Conservation (phyloP, 345 rosid species). For the Heritiera littoralis region DNA sequence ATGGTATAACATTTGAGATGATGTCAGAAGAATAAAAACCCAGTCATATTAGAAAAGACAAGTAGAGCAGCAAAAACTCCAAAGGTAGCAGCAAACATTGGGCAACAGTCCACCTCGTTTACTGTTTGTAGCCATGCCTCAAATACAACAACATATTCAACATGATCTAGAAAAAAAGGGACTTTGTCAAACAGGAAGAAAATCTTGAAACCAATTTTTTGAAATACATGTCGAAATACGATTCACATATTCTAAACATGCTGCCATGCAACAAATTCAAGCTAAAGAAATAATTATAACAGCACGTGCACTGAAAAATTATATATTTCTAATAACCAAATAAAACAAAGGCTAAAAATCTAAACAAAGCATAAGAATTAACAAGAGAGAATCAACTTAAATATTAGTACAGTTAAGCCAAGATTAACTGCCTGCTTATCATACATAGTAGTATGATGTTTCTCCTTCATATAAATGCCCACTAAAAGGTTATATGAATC, state of each 20-base stretch:
- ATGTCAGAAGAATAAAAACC: not conserved
- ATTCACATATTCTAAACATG: not conserved
- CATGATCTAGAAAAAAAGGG: not conserved
- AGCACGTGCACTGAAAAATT: not conserved
- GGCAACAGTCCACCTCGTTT: not conserved
- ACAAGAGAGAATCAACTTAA: not conserved
- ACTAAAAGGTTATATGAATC: not conserved
- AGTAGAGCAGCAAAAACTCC: not conserved
- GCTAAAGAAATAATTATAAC: not conserved
- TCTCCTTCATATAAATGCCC: not conserved
- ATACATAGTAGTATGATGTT: not conserved
- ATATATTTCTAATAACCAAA: not conserved
- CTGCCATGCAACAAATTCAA: not conserved
- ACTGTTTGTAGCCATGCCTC: not conserved
- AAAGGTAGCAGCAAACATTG: not conserved
- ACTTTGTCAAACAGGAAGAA: not conserved
- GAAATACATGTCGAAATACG: not conserved
- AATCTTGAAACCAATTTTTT: not conserved
- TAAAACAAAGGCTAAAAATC: not conserved
- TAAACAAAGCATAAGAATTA: not conserved
- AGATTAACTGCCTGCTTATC: not conserved
- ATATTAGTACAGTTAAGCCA: not conserved
- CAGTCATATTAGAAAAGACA: not conserved
- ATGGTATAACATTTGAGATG: not conserved
- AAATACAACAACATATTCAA: not conserved